Base-by-base conservation (phyloP, 1,284 basidiomycete species). In the Heliocybe sulcata region DNA sequence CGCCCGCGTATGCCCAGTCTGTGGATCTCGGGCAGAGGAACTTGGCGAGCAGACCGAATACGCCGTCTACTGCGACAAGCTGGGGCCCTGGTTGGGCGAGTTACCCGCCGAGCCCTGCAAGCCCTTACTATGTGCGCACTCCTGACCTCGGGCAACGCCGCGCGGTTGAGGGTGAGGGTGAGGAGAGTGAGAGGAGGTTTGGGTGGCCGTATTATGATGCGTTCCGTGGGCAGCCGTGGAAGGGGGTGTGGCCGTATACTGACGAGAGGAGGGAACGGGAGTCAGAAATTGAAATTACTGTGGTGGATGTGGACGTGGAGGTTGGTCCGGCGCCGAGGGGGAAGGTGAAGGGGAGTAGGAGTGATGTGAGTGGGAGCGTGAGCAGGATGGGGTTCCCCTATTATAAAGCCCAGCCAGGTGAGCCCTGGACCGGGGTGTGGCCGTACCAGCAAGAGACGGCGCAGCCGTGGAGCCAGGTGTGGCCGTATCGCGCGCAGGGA, bases 141-240 rank as follows among this genome's bases (percentile, higher is more conserved):
- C 77, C 77, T n/a, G 76, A 77, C 57, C 65, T 66, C 4, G 76
- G 69, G 6, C 67, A 75, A 54, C 72, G 73, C n/a, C n/a, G n/a
- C n/a, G n/a, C n/a, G n/a, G n/a, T n/a, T n/a, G n/a, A n/a, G n/a
- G n/a, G n/a, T n/a, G n/a, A n/a, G n/a, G n/a, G n/a, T n/a, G n/a
- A n/a, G n/a, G n/a, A n/a, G n/a, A n/a, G n/a, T n/a, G n/a, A n/a
- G n/a, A n/a, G 33, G 38, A 35, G 26, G 22, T 51, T 57, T 31
- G 55, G 57, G 12, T 64, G 61, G 55, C 62, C 65, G 12, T 67
- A 65, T 58, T 65, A 63, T 50, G 54, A 59, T 31, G 59, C 63
- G 1, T 54, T 33, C 49, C 35, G 22, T 19, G 33, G 52, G 11
- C 26, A 45, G 19, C 60, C 63, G 12, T 65, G 60, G 61, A 50